Evolutionary conservation across 345 rosid species (phyloP), one percentile per base, ranked within the genome.

Genomic region (Passiflora organensis): DNA sequence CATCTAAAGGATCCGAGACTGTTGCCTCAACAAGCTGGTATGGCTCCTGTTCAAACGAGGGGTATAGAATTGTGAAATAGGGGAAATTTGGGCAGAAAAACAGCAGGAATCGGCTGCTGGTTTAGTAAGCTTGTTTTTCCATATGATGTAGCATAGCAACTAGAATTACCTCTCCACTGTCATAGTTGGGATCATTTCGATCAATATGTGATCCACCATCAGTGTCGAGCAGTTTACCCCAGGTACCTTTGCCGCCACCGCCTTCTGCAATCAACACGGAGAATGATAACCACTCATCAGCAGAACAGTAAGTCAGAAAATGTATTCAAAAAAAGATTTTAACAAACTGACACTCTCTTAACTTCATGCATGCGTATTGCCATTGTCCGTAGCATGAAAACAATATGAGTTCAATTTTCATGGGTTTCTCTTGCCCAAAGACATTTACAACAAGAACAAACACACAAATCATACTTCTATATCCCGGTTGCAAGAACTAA

Each of bases 211-310:
- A 68, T 50, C 79, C 97, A 52, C 67, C 77, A 54, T 79, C 96
- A 6, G 89, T 83, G 63, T 94, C 99, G 25, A 94, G 87, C 54
- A 94, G 83, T 72, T 87, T 94, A 13, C 99, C 99, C 97, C 97
- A 89, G 10, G 97, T 85, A 39, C 97, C 97, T 73, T 86, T 89
- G n/a, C 99, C 99, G 34, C 97, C 96, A 62, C 70, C 99, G 57
- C 97, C 97, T 53, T 94, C 99, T 93, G 70, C 45, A 66, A 62
- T 43, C 55, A 75, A 43, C 5, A 23, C 61, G n/a, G n/a, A 28
- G 59, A 22, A 39, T 28, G 15, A 23, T 62, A 56, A 21, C n/a
- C n/a, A n/a, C n/a, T n/a, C n/a, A n/a, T 61, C 41, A 60, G 64
- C 10, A 54, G 8, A 2, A 37, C 44, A 34, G 6, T 32, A 42